phyloP scores from a whole-genome alignment of 768 basidiomycete genomes.

The Goffeauzyma gilvescens region DNA sequence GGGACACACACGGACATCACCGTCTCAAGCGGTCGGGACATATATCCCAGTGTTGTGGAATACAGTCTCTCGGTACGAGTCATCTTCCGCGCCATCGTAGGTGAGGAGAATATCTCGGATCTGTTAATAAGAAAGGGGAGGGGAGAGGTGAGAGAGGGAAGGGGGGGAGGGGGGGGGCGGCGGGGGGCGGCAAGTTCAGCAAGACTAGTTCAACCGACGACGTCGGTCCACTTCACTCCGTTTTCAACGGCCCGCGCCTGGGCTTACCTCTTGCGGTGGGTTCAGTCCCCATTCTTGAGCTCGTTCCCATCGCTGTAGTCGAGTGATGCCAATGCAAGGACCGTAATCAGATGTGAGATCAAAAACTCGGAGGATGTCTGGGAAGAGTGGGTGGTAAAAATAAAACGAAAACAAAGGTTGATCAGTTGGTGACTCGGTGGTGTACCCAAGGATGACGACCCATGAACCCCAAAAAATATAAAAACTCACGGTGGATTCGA shows the following conservation, averaged over 20 bases:
- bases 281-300: slow-evolving; percentile 57
- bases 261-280: slow-evolving; percentile 58
- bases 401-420: slow-evolving; percentile 9
- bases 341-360: slow-evolving; percentile 29
- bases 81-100: slow-evolving; percentile 42
- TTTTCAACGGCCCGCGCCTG: too few species aligned
- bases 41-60: slow-evolving; percentile 35
- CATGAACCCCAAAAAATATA: slow-evolving; percentile 52
- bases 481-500: slow-evolving; percentile 22
- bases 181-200: too few species aligned
- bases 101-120: slow-evolving; percentile 60
- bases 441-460: neutral
- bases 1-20: neutral
- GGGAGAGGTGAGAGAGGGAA: neutral
- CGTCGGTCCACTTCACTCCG: too few species aligned
- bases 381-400: slow-evolving; percentile 35
- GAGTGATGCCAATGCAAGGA: slow-evolving; percentile 35
- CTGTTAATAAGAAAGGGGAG: slow-evolving; percentile 33
- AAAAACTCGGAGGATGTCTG: slow-evolving; percentile 28
- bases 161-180: too few species aligned
- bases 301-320: slow-evolving; percentile 72
- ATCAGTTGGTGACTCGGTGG: neutral
- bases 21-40: neutral
- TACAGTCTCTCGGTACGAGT: slow-evolving; percentile 44
- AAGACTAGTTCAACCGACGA: too few species aligned